Evolutionary conservation across 371 early-diverging fungal species (phyloP).

Genomic region (Mucor mucedo): DNA sequence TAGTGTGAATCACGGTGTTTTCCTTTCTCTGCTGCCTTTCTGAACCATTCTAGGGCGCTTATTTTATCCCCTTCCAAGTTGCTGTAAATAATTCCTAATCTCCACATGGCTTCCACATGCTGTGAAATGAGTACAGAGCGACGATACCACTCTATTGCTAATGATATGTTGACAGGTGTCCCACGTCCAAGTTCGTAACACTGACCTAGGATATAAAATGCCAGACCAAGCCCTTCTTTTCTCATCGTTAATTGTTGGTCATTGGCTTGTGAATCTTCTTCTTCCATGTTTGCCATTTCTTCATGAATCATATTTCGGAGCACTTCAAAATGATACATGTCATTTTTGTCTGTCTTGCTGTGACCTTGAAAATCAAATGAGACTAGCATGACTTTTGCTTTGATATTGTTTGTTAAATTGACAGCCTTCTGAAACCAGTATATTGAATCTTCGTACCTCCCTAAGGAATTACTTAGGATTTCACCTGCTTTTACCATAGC

Average conservation of each 20-base stretch:
- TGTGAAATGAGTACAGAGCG: constrained; percentile 13
- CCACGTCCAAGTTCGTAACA: constrained; percentile 32
- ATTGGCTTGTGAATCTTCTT: neutral
- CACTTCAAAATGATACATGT: neutral
- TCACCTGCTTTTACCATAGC: constrained; percentile 19
- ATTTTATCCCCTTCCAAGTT: constrained; percentile 21
- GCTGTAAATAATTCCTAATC: constrained; percentile 29
- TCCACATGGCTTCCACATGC: constrained; percentile 32
- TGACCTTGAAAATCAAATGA: constrained; percentile 21
- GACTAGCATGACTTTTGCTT: constrained; percentile 20
- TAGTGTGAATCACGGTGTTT: constrained; percentile 36
- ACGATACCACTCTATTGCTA: constrained; percentile 21
- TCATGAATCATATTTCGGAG: neutral
- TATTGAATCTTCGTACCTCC: constrained; percentile 19
- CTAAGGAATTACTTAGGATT: constrained; percentile 1
- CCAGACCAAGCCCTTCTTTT: constrained; percentile 19
- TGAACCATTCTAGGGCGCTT: constrained; percentile 36
- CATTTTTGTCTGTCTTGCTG: neutral
- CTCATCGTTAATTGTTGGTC: neutral
- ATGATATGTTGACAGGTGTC: neutral
- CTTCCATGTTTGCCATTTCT: neutral
- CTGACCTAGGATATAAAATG: constrained; percentile 28
- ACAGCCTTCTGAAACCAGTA: constrained; percentile 22
- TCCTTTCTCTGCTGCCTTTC: constrained; percentile 36
- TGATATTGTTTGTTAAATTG: neutral